Evolutionary conservation across 768 basidiomycete genomes (phyloP).

Genomic region (Leccinum aurantiacum): DNA sequence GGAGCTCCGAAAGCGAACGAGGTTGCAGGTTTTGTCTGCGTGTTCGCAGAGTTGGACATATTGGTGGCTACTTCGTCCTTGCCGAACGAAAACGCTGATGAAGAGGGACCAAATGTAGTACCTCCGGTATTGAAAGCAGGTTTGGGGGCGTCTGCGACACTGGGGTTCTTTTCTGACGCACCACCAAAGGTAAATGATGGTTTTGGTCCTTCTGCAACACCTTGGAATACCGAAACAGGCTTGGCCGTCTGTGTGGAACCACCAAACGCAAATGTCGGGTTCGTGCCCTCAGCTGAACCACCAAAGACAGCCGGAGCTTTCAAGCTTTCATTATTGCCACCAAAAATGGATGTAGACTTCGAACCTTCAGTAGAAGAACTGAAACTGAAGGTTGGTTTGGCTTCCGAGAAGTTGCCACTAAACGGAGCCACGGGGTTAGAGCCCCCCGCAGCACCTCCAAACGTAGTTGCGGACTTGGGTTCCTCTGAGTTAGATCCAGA

Average conservation of each 20-base stretch:
- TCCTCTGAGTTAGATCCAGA: slow-evolving; percentile 19
- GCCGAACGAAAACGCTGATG: slow-evolving; percentile 16
- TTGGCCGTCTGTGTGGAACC: slow-evolving; percentile 8
- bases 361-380: slow-evolving; percentile 10
- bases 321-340: slow-evolving; percentile 5
- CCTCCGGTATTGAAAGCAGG: slow-evolving; percentile 3
- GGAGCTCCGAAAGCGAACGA: slow-evolving; percentile 22
- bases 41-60: slow-evolving; percentile 5
- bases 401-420: slow-evolving; percentile 7
- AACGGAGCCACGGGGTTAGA: slow-evolving; percentile 4
- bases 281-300: slow-evolving; percentile 8
- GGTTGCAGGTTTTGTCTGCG: slow-evolving; percentile 32
- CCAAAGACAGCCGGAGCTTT: slow-evolving; percentile 7
- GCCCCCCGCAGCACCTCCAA: slow-evolving; percentile 13
- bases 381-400: slow-evolving; percentile 19
- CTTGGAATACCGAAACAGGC: slow-evolving; percentile 1
- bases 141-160: slow-evolving; percentile 4
- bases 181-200: slow-evolving; percentile 3
- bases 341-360: slow-evolving; percentile 14
- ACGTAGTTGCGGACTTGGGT: slow-evolving; percentile 17
- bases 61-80: slow-evolving; percentile 15
- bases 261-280: slow-evolving; percentile 11
- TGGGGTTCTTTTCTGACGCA: background rate
- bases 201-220: slow-evolving; percentile 4
- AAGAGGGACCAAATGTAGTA: slow-evolving; percentile 8